A percentile compares a stretch with the other conserved stretches of the same genome.
These are phyloP conservation scores for Mortierella sp. DNA, from an alignment of 371 early-diverging fungal species.

Conservation along the genomic window DNA sequence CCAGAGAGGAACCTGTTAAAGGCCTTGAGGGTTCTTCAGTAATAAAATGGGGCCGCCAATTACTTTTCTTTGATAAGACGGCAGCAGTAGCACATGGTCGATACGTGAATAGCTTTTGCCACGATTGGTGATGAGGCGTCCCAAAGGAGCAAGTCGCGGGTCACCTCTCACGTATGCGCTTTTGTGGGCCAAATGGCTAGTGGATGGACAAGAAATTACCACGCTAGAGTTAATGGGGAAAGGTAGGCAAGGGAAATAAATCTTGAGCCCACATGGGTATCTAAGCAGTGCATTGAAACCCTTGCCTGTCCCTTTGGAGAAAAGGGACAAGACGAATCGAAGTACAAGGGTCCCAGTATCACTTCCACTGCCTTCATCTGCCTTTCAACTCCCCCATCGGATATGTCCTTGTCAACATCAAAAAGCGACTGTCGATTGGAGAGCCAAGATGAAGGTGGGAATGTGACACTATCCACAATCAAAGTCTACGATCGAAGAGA, in stretches of 20 bases:
- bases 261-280: not conserved
- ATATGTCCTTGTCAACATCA: not conserved
- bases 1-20: not conserved
- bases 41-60: not conserved
- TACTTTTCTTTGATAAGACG: not conserved
- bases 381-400: not conserved
- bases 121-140: not conserved
- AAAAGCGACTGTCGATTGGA: not conserved
- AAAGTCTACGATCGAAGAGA: not conserved
- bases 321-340: not conserved
- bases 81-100: not conserved
- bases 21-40: not conserved
- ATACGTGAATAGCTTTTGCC: not conserved
- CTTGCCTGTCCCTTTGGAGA: not conserved
- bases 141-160: not conserved
- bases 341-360: not conserved
- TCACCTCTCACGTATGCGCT: not conserved
- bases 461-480: not conserved
- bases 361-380: not conserved
- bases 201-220: not conserved
- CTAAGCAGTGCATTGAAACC: not conserved
- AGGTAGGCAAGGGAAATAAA: not conserved
- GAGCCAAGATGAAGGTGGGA: not conserved
- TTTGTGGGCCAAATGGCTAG: constrained; percentile 12
- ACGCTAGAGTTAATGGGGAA: not conserved